Percentiles rank a stretch among this genome's conserved stretches.
These are phyloP conservation scores for Cladobotryum protrusum DNA, from an alignment of 2,329 filamentous ascomycete genomes.

Conservation along the genomic window DNA sequence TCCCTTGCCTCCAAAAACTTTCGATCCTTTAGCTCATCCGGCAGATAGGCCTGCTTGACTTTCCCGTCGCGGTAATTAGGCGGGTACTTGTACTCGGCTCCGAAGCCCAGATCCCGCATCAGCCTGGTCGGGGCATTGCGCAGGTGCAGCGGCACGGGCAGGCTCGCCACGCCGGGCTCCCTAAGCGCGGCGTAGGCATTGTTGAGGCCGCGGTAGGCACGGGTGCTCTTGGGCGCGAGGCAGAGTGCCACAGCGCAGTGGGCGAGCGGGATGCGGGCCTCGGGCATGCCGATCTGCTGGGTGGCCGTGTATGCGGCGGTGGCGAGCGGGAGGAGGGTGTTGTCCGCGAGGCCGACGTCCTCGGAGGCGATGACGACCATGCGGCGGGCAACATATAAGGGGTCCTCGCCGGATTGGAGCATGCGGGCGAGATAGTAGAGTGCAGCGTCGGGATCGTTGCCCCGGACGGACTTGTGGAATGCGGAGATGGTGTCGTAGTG, in stretches of 20 bases:
- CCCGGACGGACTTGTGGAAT: conserved; percentile 92
- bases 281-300: conserved; percentile 91
- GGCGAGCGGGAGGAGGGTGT: conserved; percentile 72
- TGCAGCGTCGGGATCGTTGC: conserved; percentile 77
- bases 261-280: conserved; percentile 85
- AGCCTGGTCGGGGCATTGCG: conserved; percentile 86
- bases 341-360: conserved; percentile 87
- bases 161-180: conserved; percentile 74
- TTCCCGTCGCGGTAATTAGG: conserved; percentile 78
- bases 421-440: conserved; percentile 95
- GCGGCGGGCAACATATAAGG: conserved; percentile 82
- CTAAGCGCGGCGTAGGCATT: conserved; percentile 72
- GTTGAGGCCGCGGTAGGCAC: conserved; percentile 75
- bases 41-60: conserved; percentile 87
- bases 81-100: conserved; percentile 92
- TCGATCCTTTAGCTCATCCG: conserved; percentile 63
- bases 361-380: conserved; percentile 94
- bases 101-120: conserved; percentile 90
- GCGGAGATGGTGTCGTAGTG: conserved; percentile 98
- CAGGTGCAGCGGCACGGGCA: conserved; percentile 82
- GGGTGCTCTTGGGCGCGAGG: conserved; percentile 77
- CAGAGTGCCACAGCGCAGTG: conserved; percentile 79
- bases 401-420: conserved; percentile 91
- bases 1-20: conserved; percentile 74
- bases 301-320: conserved; percentile 81